These are phyloP conservation scores for Phlegmacium glaucopus DNA, from an alignment of 768 basidiomycete species.

Conservation along the genomic window DNA sequence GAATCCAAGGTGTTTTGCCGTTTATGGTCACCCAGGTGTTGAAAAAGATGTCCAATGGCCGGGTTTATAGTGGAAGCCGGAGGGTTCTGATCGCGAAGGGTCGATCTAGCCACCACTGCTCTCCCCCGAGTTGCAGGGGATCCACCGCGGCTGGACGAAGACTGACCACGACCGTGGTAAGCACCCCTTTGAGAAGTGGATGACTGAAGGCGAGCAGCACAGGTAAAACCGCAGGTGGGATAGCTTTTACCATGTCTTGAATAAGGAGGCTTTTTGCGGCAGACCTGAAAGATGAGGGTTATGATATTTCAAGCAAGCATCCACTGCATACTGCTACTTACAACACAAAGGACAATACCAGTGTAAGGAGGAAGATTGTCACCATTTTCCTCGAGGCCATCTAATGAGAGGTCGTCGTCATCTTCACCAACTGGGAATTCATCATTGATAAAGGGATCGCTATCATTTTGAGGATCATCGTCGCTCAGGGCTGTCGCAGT, in stretches of 20 bases:
- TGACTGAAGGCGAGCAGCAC: slow-evolving; percentile 5
- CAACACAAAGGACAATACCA: background rate
- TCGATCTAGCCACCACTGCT: too few relatives aligned
- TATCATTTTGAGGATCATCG: background rate
- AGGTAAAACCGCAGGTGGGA: slow-evolving; percentile 21
- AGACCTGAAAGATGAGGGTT: slow-evolving; percentile 9
- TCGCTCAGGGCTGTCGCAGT: background rate
- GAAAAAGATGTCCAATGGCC: slow-evolving; percentile 5
- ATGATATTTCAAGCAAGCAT: background rate
- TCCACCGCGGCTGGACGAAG: background rate
- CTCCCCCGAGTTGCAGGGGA: background rate
- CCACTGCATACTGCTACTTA: background rate
- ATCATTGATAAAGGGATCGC: background rate
- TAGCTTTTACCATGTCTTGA: slow-evolving; percentile 16
- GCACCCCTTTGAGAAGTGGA: background rate
- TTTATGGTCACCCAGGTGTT: slow-evolving; percentile 8
- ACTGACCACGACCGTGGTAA: background rate
- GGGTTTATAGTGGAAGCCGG: background rate
- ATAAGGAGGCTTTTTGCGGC: slow-evolving; percentile 13
- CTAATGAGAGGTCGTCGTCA: background rate
- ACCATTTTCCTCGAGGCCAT: background rate
- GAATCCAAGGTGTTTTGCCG: too few relatives aligned
- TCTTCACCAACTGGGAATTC: slow-evolving; percentile 9
- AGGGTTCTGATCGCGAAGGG: too few relatives aligned
- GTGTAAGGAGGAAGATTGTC: background rate